A percentile compares a stretch with the other conserved stretches of the same genome.
Evolutionary conservation across 163 green algal species (phyloP).

Genomic region (Chlorella variabilis): DNA sequence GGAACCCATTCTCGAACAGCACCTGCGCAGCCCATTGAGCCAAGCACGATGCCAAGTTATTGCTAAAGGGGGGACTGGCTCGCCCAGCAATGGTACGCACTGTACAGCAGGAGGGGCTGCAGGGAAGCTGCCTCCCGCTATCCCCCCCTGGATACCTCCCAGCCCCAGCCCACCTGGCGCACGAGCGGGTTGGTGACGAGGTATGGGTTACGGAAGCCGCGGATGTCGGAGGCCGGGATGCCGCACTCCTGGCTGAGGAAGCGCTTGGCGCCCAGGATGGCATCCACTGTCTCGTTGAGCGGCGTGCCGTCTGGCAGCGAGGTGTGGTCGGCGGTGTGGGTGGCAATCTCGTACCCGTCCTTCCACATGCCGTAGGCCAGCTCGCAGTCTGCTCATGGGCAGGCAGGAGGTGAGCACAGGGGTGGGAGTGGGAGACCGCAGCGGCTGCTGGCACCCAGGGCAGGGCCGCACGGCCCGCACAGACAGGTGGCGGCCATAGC

Average conservation of each 20-base stretch:
- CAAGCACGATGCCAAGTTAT: not conserved
- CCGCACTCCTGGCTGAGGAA: slow-evolving; percentile 25
- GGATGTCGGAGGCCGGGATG: slow-evolving; percentile 24
- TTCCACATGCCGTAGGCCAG: slow-evolving; percentile 10
- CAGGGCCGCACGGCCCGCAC: no score
- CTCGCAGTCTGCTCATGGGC: not conserved
- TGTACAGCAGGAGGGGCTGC: no score
- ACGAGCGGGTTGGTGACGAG: slow-evolving; percentile 38
- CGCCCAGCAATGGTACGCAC: no score
- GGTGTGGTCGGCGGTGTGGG: slow-evolving; percentile 25
- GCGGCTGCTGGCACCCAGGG: no score
- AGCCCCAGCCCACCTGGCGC: slow-evolving; percentile 5
- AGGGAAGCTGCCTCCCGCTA: no score
- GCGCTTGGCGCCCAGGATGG: slow-evolving; percentile 24
- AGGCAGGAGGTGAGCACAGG: not conserved
- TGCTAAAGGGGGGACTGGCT: not conserved
- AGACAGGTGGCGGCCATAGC: no score
- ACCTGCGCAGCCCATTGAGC: not conserved
- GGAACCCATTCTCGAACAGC: slow-evolving; percentile 31
- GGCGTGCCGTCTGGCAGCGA: not conserved
- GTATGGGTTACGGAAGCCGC: slow-evolving; percentile 38
- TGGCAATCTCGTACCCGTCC: slow-evolving; percentile 34
- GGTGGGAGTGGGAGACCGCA: not conserved
- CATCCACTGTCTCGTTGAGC: not conserved
- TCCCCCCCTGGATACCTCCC: no score